Evolutionary conservation across 1,284 basidiomycete species (phyloP).

Genomic region (Ceratobasidium sp.): DNA sequence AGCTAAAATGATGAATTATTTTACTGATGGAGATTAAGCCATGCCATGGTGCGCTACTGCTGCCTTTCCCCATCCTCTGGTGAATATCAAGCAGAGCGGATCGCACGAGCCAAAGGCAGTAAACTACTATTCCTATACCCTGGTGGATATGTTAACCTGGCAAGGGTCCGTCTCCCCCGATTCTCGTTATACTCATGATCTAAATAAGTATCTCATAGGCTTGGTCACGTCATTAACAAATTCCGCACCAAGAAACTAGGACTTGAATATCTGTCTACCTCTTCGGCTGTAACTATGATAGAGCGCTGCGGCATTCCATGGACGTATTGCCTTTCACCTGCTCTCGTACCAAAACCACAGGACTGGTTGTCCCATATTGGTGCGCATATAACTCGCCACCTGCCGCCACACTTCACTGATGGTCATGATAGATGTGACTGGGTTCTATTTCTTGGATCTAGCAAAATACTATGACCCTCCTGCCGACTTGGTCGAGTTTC

Average conservation of each 20-base stretch:
- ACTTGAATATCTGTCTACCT: conserved; percentile 56
- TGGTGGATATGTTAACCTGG: conserved; percentile 64
- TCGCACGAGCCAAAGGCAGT: conserved; percentile 56
- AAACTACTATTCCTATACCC: conserved; percentile 62
- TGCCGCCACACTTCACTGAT: conserved; percentile 14
- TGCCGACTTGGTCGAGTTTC: conserved; percentile 57
- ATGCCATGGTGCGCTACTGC: conserved; percentile 72
- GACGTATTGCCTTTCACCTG: conserved; percentile 71
- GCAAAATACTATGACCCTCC: conserved; percentile 58
- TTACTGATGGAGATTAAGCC: conserved; percentile 51
- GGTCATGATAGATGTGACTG: conserved; percentile 59
- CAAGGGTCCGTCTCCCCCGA: conserved; percentile 55
- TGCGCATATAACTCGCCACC: conserved; percentile 45
- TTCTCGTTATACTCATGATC: background rate
- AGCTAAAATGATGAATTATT: background rate
- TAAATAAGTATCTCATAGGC: conserved; percentile 50
- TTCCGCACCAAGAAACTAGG: conserved; percentile 62
- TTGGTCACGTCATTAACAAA: conserved; percentile 64
- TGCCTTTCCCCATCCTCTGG: conserved; percentile 67
- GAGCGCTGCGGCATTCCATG: conserved; percentile 67
- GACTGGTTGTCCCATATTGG: conserved; percentile 68
- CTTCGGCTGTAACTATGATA: conserved; percentile 60
- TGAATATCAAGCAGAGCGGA: conserved; percentile 61
- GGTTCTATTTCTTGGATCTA: conserved; percentile 66
- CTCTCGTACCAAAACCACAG: conserved; percentile 64